Conservation (phyloP, 2,329 filamentous ascomycete species). For the Akanthomyces lecanii region DNA sequence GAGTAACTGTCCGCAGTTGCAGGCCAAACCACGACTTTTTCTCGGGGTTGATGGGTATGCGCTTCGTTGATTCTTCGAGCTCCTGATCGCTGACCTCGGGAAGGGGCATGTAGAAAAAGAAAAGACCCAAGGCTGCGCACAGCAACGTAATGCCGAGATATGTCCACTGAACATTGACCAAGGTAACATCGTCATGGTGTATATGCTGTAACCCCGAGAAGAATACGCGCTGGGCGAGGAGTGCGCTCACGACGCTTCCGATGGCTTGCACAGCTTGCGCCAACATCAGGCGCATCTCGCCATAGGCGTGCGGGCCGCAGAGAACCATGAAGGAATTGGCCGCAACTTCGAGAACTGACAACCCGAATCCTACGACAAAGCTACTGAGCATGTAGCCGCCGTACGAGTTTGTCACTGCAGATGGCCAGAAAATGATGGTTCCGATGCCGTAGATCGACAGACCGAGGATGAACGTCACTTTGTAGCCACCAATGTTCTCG, state of each 20-base stretch:
- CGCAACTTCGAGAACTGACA: slow-evolving; percentile 73
- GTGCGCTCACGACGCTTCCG: slow-evolving; percentile 65
- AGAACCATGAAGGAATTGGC: slow-evolving; percentile 71
- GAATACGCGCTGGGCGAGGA: slow-evolving; percentile 70
- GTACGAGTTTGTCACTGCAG: slow-evolving; percentile 68
- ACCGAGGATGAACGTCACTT: slow-evolving; percentile 74
- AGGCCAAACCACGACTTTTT: slow-evolving; percentile 46
- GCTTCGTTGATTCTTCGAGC: slow-evolving; percentile 44
- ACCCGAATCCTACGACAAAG: slow-evolving; percentile 72
- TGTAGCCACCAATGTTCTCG: slow-evolving; percentile 62
- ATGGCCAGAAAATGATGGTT: slow-evolving; percentile 85
- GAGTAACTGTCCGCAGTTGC: slow-evolving; percentile 50
- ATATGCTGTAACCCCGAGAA: slow-evolving; percentile 56
- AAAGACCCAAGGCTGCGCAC: slow-evolving; percentile 64
- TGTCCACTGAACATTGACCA: slow-evolving; percentile 78
- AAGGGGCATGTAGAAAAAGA: slow-evolving; percentile 65
- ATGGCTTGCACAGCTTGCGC: slow-evolving; percentile 75
- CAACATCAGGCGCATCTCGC: slow-evolving; percentile 69
- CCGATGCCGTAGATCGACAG: slow-evolving; percentile 70
- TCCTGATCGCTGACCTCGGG: slow-evolving; percentile 57
- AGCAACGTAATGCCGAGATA: slow-evolving; percentile 77
- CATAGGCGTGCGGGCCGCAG: slow-evolving; percentile 68
- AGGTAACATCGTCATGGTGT: slow-evolving; percentile 36
- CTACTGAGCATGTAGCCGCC: slow-evolving; percentile 71
- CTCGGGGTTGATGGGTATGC: slow-evolving; percentile 46